A percentile compares a stretch with the other conserved stretches of the same genome.
Conservation (phyloP, 2,329 filamentous ascomycete genomes). For the Metarhizium anisopliae region DNA sequence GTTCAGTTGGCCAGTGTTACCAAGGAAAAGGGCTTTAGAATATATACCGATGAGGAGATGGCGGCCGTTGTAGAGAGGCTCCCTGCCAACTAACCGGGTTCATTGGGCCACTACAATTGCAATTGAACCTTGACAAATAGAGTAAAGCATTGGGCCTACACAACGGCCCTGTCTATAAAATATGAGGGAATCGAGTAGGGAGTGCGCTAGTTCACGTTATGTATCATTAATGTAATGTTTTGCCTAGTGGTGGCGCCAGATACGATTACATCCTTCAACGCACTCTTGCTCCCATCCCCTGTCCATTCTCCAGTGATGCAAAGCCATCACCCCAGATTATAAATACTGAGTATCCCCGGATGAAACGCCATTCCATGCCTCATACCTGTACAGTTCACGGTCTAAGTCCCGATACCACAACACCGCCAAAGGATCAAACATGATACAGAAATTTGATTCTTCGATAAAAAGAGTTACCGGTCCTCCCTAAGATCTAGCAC, state of each 20-base stretch:
- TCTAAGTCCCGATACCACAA: not conserved
- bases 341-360: not conserved
- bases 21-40: slow-evolving; percentile 94
- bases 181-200: not conserved
- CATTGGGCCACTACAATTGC: not conserved
- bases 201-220: slow-evolving; percentile 9
- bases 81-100: slow-evolving; percentile 46
- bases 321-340: not conserved
- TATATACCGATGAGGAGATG: slow-evolving; percentile 99
- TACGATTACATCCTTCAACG: slow-evolving; percentile 2
- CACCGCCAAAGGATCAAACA: not conserved
- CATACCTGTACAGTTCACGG: not conserved
- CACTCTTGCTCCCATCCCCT: not conserved
- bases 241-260: slow-evolving; percentile 9
- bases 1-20: slow-evolving; percentile 97
- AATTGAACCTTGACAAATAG: slow-evolving; percentile 10
- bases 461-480: slow-evolving; percentile 5
- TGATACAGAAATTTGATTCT: not conserved
- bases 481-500: slow-evolving; percentile 46
- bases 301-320: not conserved
- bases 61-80: slow-evolving; percentile 80
- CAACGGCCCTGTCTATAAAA: not conserved
- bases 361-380: not conserved
- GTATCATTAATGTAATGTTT: slow-evolving; percentile 21
- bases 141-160: not conserved